Conservation (phyloP, 108 stramenopile genomes). For the Pseudonitzschia pungens region DNA sequence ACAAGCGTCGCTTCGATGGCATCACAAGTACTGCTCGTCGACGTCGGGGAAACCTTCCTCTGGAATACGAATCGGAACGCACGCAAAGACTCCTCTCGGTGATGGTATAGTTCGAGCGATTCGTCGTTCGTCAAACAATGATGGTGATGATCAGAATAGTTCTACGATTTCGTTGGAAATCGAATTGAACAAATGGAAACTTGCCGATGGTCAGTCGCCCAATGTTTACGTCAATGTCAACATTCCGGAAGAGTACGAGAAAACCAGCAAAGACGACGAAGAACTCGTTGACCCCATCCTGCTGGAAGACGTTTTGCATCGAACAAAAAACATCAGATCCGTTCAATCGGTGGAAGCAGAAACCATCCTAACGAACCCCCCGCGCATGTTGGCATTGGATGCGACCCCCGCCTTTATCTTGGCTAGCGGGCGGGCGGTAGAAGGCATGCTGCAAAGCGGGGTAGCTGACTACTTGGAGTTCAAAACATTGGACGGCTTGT, state of each 20-base stretch:
- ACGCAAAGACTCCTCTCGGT: slow-evolving; percentile 43
- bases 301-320: slow-evolving; percentile 21
- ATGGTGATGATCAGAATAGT: slow-evolving; percentile 5
- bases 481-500: slow-evolving; percentile 71
- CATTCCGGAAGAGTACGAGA: slow-evolving; percentile 19
- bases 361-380: not conserved
- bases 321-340: slow-evolving; percentile 14
- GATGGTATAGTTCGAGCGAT: slow-evolving; percentile 28
- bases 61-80: slow-evolving; percentile 28
- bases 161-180: slow-evolving; percentile 2
- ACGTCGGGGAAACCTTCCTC: not conserved
- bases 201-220: slow-evolving; percentile 35
- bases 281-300: not conserved
- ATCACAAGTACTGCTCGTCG: slow-evolving; percentile 7
- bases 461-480: slow-evolving; percentile 91
- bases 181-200: slow-evolving; percentile 34
- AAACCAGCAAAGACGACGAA: not conserved
- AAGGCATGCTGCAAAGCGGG: slow-evolving; percentile 73
- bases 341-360: not conserved
- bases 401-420: slow-evolving; percentile 57
- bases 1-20: slow-evolving; percentile 4
- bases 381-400: slow-evolving; percentile 66
- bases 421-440: slow-evolving; percentile 70
- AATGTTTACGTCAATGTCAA: slow-evolving; percentile 15
- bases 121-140: not conserved